phyloP scores from a whole-genome alignment of 2,329 filamentous ascomycete species.

The Cercospora sp. region DNA sequence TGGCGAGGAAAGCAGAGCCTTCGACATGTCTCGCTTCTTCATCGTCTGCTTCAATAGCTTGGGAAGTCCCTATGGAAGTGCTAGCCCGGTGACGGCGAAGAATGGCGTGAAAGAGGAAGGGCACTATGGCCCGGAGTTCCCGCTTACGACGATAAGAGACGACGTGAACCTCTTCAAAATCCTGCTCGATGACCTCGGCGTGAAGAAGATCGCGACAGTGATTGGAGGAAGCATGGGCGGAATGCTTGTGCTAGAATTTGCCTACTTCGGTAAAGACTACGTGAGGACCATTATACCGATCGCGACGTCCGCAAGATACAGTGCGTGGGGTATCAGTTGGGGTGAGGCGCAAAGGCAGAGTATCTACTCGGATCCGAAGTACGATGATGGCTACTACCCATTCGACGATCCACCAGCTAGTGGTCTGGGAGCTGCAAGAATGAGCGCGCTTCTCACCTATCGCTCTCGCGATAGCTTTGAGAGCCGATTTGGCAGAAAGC shows the following conservation, averaged over 20 bases:
- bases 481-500: constrained; percentile 89
- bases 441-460: constrained; percentile 95
- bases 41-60: constrained; percentile 83
- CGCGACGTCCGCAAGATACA: constrained; percentile 80
- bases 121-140: constrained; percentile 92
- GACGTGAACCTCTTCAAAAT: constrained; percentile 87
- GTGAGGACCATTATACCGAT: constrained; percentile 79
- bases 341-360: constrained; percentile 84
- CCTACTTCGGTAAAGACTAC: constrained; percentile 85
- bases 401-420: constrained; percentile 83
- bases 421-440: constrained; percentile 88
- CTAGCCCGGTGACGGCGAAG: constrained; percentile 85
- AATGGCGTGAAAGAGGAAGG: constrained; percentile 73
- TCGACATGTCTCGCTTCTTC: constrained; percentile 81
- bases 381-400: constrained; percentile 92
- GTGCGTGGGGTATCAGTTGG: constrained; percentile 90
- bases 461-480: constrained; percentile 97
- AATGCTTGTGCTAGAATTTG: constrained; percentile 89
- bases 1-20: constrained; percentile 52
- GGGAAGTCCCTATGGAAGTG: constrained; percentile 81
- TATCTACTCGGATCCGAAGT: constrained; percentile 98
- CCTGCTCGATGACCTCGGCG: constrained; percentile 75
- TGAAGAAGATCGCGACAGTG: constrained; percentile 74
- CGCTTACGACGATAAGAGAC: constrained; percentile 89
- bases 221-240: constrained; percentile 84